phyloP scores from a whole-genome alignment of 352 stramenopile genomes.

The Aphanomyces stellatus region DNA sequence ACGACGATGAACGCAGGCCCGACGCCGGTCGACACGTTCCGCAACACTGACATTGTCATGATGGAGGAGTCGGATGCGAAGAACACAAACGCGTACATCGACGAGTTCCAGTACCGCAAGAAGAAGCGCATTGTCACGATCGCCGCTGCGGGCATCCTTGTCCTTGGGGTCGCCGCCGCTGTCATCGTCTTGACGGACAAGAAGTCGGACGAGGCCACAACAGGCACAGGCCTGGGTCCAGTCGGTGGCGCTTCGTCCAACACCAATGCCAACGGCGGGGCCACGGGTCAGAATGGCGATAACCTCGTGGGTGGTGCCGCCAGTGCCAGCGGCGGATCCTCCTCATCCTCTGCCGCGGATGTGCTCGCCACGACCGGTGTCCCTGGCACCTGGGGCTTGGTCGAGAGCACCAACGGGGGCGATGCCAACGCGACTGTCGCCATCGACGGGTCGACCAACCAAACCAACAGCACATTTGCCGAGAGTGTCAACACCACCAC shows the following conservation, averaged over 20 bases:
- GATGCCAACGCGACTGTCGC: neutral
- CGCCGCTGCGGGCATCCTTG: neutral
- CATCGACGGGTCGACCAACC: too few species aligned
- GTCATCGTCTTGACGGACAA: neutral
- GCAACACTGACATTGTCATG: neutral
- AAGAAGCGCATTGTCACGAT: neutral
- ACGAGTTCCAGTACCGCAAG: neutral
- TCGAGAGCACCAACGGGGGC: neutral
- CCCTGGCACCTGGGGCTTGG: neutral
- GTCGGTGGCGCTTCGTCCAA: too few species aligned
- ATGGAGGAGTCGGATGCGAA: conserved; percentile 5
- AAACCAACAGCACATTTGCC: neutral
- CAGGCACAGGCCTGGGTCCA: neutral
- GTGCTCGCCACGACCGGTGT: too few species aligned
- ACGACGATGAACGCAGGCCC: neutral
- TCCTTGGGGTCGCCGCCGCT: neutral
- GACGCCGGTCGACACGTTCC: neutral
- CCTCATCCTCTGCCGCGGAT: neutral
- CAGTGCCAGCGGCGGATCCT: neutral
- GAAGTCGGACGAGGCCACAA: neutral
- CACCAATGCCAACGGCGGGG: too few species aligned
- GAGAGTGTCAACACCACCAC: neutral
- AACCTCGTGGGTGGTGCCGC: neutral
- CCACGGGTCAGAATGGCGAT: too few species aligned
- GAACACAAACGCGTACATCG: conserved; percentile 10